Base-by-base conservation (phyloP, 2,329 filamentous ascomycete species). In the Harringtonia aguacate region DNA sequence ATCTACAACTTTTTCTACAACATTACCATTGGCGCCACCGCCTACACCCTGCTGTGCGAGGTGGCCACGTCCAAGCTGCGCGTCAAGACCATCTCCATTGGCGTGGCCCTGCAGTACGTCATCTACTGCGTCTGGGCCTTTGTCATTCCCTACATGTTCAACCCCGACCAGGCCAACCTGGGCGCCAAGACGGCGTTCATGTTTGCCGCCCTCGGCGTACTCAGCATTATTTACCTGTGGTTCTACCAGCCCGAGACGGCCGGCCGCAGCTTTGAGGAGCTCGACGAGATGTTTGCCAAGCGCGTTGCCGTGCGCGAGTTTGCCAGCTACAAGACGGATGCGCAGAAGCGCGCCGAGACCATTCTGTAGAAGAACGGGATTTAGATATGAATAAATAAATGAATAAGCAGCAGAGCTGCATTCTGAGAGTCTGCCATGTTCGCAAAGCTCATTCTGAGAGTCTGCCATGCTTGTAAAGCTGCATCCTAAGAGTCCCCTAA, bases 181-280 rank as follows among this genome's bases (percentile, higher is more conserved):
- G 56, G 57, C 14, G 60, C 57, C 10, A 64, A 62, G 50, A 56
- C 61, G 10, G 53, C 54, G 1, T 64, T 62, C 44, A 56, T 65
- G n/a, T 65, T 64, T 48, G 60, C 58, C 8, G 58, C 54, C 1
- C 51, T 61, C 14, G 49, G 52, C 35, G 41, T 58, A 4, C 22
- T 58, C 17, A 55, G 46, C 34, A 48, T 55, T 20, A 48, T 57
- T 21, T 62, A 52, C 46, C n/a, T 70, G 14, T 73, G 64, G 49
- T 64, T 70, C 46, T 58, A 69, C 38, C 64, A 67, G 27, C 66
- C 67, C 0, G 67, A 70, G 52, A 69, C 65, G 3, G 61, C 61
- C 40, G 60, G 62, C 27, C 61, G 66, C 44, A 69, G 64, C 13
- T 62, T 71, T 40, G 67, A 73, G 55, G 68, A 73, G 56, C 55